A percentile compares a stretch with the other conserved stretches of the same genome.
Conservation (phyloP, 306 rosid genomes). For the Begonia peltatifolia region DNA sequence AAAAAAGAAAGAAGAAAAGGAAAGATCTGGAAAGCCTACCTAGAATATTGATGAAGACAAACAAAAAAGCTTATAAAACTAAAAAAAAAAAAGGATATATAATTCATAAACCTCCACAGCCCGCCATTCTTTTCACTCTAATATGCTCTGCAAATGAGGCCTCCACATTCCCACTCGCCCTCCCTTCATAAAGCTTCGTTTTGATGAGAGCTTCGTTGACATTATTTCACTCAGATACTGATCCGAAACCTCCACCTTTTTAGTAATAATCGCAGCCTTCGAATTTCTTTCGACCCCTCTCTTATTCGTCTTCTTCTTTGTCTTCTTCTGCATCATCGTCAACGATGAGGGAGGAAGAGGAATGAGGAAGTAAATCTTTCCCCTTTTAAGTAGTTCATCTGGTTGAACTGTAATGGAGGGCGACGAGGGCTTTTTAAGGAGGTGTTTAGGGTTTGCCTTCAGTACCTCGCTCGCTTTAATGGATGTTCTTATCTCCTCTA, state of each 20-base stretch:
- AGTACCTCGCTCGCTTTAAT: slow-evolving; percentile 68
- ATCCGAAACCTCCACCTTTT: slow-evolving; percentile 43
- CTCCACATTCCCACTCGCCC: slow-evolving; percentile 90
- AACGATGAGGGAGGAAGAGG: slow-evolving; percentile 31
- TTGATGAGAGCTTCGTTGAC: slow-evolving; percentile 56
- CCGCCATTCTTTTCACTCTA: slow-evolving; percentile 47
- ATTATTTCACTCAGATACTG: slow-evolving; percentile 66
- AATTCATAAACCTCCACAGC: not conserved
- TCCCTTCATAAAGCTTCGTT: slow-evolving; percentile 54
- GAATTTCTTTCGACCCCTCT: not conserved
- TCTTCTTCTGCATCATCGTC: slow-evolving; percentile 11
- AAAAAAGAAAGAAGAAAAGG: not conserved
- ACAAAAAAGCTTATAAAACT: no score
- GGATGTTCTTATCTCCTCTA: slow-evolving; percentile 66
- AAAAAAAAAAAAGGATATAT: no score
- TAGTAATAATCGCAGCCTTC: slow-evolving; percentile 16
- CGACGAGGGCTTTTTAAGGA: slow-evolving; percentile 67
- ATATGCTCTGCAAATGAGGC: slow-evolving; percentile 80
- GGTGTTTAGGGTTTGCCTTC: slow-evolving; percentile 76
- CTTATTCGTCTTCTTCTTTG: slow-evolving; percentile 27
- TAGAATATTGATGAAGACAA: no score
- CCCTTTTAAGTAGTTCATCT: slow-evolving; percentile 78
- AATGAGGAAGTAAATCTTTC: slow-evolving; percentile 97
- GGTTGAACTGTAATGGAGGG: slow-evolving; percentile 61
- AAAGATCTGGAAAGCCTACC: no score